These are phyloP conservation scores for Botryotinia globosa DNA, from an alignment of 2,329 filamentous ascomycete genomes.

Conservation along the genomic window DNA sequence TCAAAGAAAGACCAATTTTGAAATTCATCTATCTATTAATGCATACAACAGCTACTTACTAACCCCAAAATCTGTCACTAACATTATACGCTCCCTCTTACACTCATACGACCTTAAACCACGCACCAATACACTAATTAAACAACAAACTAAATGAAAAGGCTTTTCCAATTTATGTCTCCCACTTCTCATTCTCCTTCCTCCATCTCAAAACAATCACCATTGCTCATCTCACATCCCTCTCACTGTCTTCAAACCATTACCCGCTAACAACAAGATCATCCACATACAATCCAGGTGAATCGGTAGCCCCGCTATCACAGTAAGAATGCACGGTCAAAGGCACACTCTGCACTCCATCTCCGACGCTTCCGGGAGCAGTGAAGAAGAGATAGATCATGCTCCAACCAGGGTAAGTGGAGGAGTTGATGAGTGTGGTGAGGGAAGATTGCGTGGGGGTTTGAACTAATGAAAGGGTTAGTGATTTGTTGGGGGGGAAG, in stretches of 20 bases:
- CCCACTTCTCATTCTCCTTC: neutral
- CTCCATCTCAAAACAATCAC: neutral
- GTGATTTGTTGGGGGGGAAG: no score
- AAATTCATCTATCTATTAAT: slow-evolving; percentile 3
- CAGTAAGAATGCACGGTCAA: neutral
- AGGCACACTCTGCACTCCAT: neutral
- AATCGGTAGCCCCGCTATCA: neutral
- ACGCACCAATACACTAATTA: neutral
- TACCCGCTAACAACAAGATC: neutral
- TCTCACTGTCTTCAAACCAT: no score
- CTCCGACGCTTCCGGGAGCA: neutral
- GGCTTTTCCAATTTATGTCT: neutral
- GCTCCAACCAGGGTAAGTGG: slow-evolving; percentile 8
- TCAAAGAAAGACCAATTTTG: neutral
- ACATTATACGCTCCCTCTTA: neutral
- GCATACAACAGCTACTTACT: neutral
- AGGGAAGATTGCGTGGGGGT: neutral
- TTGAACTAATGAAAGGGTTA: neutral
- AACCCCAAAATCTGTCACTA: neutral
- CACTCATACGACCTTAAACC: neutral
- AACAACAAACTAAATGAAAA: neutral
- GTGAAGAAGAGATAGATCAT: slow-evolving; percentile 13
- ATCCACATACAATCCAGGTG: neutral
- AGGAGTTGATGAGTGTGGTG: neutral
- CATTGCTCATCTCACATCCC: neutral